Evolutionary conservation across 805 yeast species (phyloP).

Genomic region (Candida incommunis): DNA sequence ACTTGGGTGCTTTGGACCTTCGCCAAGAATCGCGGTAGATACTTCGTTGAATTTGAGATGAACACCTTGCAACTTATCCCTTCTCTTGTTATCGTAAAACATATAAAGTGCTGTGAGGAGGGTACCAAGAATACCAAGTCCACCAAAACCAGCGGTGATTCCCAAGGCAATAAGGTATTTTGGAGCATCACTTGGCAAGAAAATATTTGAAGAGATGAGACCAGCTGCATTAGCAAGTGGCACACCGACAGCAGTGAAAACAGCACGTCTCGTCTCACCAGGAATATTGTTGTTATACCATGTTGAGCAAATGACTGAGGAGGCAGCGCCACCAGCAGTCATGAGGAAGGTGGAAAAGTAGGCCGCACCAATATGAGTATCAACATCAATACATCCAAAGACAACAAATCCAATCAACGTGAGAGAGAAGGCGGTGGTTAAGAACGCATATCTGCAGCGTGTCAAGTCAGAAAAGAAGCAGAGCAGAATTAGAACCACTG

Average conservation of each 20-base stretch:
- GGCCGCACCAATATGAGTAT: conserved; percentile 26
- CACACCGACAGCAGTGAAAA: conserved; percentile 34
- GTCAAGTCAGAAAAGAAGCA: conserved; percentile 29
- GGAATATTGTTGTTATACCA: conserved; percentile 40
- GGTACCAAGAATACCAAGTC: conserved; percentile 27
- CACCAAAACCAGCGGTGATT: conserved; percentile 33
- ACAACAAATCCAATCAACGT: conserved; percentile 34
- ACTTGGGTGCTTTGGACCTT: conserved; percentile 31
- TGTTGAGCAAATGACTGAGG: conserved; percentile 35
- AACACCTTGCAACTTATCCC: conserved; percentile 28
- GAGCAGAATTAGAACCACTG: conserved; percentile 26
- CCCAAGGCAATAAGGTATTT: conserved; percentile 37
- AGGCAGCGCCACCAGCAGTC: conserved; percentile 36
- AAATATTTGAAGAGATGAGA: conserved; percentile 37
- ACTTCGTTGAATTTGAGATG: conserved; percentile 26
- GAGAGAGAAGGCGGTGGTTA: conserved; percentile 24
- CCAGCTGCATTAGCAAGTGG: conserved; percentile 47
- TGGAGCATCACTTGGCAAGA: conserved; percentile 38
- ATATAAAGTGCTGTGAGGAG: conserved; percentile 21
- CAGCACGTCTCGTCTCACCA: conserved; percentile 31
- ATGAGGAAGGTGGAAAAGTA: conserved; percentile 32
- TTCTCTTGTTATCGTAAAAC: conserved; percentile 29
- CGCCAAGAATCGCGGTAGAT: conserved; percentile 29
- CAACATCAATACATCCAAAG: conserved; percentile 31
- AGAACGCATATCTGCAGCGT: conserved; percentile 26